Evolutionary conservation across 371 early-diverging fungal genomes (phyloP), one percentile per base, ranked within the genome.

Genomic region (Lichtheimia ornata): DNA sequence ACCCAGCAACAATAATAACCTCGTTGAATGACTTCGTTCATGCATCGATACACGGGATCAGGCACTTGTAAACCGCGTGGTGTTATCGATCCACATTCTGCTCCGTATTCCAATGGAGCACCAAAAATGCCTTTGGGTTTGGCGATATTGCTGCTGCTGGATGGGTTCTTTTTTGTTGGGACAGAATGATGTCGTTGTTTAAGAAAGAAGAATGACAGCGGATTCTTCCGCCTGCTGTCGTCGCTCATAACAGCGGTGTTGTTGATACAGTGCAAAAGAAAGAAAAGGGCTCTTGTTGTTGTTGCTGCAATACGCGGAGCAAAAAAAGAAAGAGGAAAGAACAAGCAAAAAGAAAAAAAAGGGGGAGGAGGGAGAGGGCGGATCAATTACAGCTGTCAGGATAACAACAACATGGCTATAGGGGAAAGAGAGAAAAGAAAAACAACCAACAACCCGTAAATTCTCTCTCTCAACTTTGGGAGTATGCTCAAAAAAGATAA

Each of bases 11-110:
- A 20, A 40, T 64, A 28, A 74, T 64, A 28, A 74, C 77, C 77
- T 70, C 77, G 44, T 58, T 67, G 61, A 25, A 74, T 64, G 43
- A 79, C 73, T 47, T 79, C 80, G 30, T 67, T 67, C 56, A 74
- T 72, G 35, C 80, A 79, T 17, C 67, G 63, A 52, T 67, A 61
- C 13, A 79, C 74, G 50, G 72, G 72, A 35, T 70, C 72, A 59
- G 80, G 80, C 15, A 79, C 65, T 13, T 50, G 67, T 28, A 74
- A 57, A 1, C 70, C 70, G 25, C 53, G 57, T 17, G 60, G 43
- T n/a, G 60, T 75, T 3, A 59, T 53, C 14, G 73, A 69, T 13
- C 76, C 73, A 55, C 70, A 75, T 53, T 75, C 59, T 14, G 64
- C 59, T 5, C 73, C 75, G 42, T 71, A 62, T 65, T 75, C 73